A percentile compares a stretch with the other conserved stretches of the same genome.
phyloP scores from a whole-genome alignment of 306 rosid genomes.

The Neltuma alba region DNA sequence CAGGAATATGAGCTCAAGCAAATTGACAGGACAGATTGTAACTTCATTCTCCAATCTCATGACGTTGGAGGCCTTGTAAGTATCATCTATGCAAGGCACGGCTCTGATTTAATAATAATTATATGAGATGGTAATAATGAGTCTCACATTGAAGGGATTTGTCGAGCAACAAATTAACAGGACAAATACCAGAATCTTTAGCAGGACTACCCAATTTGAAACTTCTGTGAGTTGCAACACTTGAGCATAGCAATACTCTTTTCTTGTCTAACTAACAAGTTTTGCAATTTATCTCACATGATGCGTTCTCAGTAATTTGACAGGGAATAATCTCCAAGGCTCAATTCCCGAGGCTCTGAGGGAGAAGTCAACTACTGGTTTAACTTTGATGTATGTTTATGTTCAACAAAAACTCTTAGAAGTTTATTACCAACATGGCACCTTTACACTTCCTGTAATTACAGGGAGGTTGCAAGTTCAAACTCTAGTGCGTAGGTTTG shows the following conservation, averaged over 20 bases:
- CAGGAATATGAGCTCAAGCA: conserved; percentile 8
- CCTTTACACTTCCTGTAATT: too few relatives aligned
- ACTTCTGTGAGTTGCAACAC: conserved; percentile 33
- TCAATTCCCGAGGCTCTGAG: conserved; percentile 34
- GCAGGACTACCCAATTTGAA: conserved; percentile 24
- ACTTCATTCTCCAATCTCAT: background rate
- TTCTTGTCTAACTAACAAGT: background rate
- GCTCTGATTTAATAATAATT: background rate
- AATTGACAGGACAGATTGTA: background rate
- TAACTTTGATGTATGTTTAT: conserved; percentile 13
- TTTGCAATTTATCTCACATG: background rate
- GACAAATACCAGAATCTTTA: conserved; percentile 34
- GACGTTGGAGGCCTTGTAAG: conserved; percentile 5
- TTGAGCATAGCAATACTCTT: background rate
- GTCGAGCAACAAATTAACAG: conserved; percentile 31
- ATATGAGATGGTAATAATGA: background rate
- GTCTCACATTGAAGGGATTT: conserved; percentile 9
- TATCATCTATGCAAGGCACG: background rate
- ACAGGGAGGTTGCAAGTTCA: too few relatives aligned
- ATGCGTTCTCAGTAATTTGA: conserved; percentile 30
- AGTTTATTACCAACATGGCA: too few relatives aligned
- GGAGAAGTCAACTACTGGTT: background rate
- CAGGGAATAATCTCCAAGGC: conserved; percentile 37
- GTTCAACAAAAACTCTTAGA: too few relatives aligned
- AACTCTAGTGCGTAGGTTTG: too few relatives aligned